Base-by-base conservation (phyloP, 176 grass and related monocot species). In the Dactylis glomerata region DNA sequence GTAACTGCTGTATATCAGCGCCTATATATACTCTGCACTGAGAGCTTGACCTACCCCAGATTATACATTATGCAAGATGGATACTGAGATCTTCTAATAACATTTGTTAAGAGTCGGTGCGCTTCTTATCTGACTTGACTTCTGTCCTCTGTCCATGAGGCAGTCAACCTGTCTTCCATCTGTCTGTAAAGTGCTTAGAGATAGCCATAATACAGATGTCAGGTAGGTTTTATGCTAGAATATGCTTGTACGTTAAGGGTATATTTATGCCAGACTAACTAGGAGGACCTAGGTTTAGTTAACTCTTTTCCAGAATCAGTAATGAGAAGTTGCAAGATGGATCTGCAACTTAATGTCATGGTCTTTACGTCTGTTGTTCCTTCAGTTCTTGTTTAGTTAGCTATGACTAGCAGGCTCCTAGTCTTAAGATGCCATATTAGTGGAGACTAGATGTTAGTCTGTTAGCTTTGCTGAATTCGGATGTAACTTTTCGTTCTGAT, bases 371-470 rank as follows among this genome's bases (percentile, higher is more conserved):
- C 19, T 49, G 16, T 55, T 28, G 10, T 58, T 58, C 34, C n/a
- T 82, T 81, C 41, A 19, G 36, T 82, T 56, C 24, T 58, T 22
- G 50, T 82, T 42, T 24, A 67, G 47, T 49, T 66, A 67, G 26
- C 19, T 67, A 33, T 66, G 46, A 17, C 40, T 33, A 44, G 45
- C 63, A 81, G 81, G 41, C 27, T 61, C 37, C 52, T 33, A 58
- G 27, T 83, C 51, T 74, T 56, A 27, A 8, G 34, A 57, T 82
- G 49, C 33, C 40, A 74, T 62, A 24, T 83, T 74, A 26, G 24
- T 73, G 59, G 68, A 57, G 66, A 47, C 16, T 33, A 46, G 52
- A 57, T 61, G 50, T 37, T 59, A 83, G 19, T 61, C 37, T 74
- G 49, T 23, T 57, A 28, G 16, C 10, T 15, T 55, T 59, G 45